Base-by-base conservation (phyloP, 179 eudicot genomes). In the Silene coronaria region DNA sequence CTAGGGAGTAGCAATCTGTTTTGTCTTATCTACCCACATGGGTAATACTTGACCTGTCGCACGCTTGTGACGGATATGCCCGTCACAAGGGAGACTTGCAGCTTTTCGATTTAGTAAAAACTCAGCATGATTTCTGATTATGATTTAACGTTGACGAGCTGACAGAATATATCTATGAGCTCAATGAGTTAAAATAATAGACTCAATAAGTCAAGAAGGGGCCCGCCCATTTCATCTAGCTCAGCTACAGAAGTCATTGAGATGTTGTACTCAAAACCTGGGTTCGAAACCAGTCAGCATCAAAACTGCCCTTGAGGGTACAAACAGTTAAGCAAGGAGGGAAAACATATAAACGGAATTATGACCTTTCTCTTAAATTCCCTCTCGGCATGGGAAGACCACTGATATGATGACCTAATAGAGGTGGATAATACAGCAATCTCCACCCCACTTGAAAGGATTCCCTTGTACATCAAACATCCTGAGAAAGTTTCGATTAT, bases 371-470 rank as follows among this genome's bases (percentile, higher is more conserved):
- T 87, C 71, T 88, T 82, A 78, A 85, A 96, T 48, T 86, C 85
- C 27, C 61, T 70, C 83, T 93, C 96, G 2, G 93, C 86, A 62
- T 76, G 85, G 67, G 70, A 83, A 4, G 93, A 85, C 99, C 98
- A 96, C 26, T 86, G 90, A 76, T 82, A 81, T 62, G 81, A 46
- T 55, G 92, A 89, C 68, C 83, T 81, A 32, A 91, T 83, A 17
- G 87, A 77, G 60, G 92, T 87, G 53, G 94, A 88, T 28, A 78
- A 85, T 80, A 96, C 99, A 59, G 86, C 88, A 72, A 96, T 93
- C 81, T 96, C 99, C 36, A 91, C 97, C 70, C 99, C 99, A 80
- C 89, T 93, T 60, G 99, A 89, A 55, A 96, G 77, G 72, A 88
- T 96, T 74, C 99, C 99, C 76, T 96, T 96, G 75, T 91, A 91